A percentile compares a stretch with the other conserved stretches of the same genome.
These are phyloP conservation scores for Lenzites betulinus DNA, from an alignment of 768 basidiomycete genomes.

Conservation along the genomic window DNA sequence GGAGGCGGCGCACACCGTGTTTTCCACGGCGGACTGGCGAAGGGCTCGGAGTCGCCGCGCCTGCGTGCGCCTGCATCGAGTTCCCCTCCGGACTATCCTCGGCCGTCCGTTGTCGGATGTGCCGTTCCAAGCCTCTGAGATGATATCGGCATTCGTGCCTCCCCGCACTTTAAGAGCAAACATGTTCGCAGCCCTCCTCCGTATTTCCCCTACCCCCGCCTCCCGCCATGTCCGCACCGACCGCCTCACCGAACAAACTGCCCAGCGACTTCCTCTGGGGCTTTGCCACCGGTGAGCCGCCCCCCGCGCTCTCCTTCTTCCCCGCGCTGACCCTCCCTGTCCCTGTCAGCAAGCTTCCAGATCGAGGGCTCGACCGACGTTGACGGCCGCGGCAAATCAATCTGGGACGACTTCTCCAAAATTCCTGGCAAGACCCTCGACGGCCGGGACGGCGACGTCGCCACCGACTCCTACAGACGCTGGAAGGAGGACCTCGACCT, in stretches of 20 bases:
- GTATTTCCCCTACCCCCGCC: constrained; percentile 33
- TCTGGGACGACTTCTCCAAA: constrained; percentile 76
- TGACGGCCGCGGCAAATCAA: constrained; percentile 65
- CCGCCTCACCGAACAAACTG: constrained; percentile 33
- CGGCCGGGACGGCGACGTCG: constrained; percentile 66
- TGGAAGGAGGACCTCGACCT: constrained; percentile 71
- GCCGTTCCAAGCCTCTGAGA: constrained; percentile 37
- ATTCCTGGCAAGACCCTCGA: constrained; percentile 69
- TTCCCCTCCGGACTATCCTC: constrained; percentile 49
- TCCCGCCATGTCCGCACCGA: constrained; percentile 28
- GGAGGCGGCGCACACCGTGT: constrained; percentile 1
- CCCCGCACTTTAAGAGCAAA: constrained; percentile 28
- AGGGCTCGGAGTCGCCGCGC: constrained; percentile 8
- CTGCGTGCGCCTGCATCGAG: constrained; percentile 8
- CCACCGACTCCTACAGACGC: constrained; percentile 68
- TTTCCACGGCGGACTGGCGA: constrained; percentile 16
- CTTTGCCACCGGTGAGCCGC: constrained; percentile 62
- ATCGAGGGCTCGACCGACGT: constrained; percentile 66
- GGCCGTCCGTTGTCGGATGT: constrained; percentile 39
- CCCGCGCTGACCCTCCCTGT: not conserved
- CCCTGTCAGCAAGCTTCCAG: constrained; percentile 60
- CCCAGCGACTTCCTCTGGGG: constrained; percentile 69
- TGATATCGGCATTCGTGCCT: constrained; percentile 30
- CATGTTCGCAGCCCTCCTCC: constrained; percentile 24
- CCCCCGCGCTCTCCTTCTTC: not conserved